Conservation (phyloP, 2,329 filamentous ascomycete genomes). For the Westerdykella sp. region DNA sequence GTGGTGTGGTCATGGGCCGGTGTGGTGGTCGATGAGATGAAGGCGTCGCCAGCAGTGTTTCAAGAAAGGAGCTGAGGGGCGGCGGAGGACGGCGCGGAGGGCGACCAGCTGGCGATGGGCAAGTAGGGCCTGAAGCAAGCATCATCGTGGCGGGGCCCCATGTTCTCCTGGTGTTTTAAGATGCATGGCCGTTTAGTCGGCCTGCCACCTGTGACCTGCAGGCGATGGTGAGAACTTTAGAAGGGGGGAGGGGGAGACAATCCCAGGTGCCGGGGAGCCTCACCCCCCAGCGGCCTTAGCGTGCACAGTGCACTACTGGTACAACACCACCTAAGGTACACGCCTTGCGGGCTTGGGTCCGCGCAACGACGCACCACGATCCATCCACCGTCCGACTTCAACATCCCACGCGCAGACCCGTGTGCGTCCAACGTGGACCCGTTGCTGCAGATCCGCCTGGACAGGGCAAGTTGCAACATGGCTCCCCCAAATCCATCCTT, state of each 20-base stretch:
- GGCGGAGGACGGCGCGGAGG: slow-evolving; percentile 7
- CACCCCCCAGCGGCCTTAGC: not conserved
- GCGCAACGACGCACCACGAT: slow-evolving; percentile 17
- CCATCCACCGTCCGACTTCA: slow-evolving; percentile 3
- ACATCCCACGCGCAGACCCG: too few relatives aligned
- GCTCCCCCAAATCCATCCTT: slow-evolving; percentile 10
- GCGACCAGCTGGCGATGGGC: too few relatives aligned
- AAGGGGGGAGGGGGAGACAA: slow-evolving; percentile 1
- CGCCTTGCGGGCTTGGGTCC: slow-evolving; percentile 16
- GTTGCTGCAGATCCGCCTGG: slow-evolving; percentile 29
- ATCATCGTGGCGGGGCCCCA: not conserved
- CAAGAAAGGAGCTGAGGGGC: slow-evolving; percentile 15
- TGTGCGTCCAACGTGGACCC: slow-evolving; percentile 20
- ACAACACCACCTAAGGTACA: too few relatives aligned
- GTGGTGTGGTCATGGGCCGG: not conserved
- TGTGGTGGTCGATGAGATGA: not conserved
- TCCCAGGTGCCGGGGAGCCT: not conserved
- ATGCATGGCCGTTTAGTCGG: slow-evolving; percentile 12
- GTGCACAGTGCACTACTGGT: too few relatives aligned
- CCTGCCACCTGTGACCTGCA: slow-evolving; percentile 1
- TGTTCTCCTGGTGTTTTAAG: slow-evolving; percentile 9
- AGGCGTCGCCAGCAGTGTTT: not conserved
- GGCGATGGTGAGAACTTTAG: not conserved
- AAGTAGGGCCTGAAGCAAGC: slow-evolving; percentile 1
- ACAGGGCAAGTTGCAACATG: slow-evolving; percentile 12